Conservation (phyloP, 108 stramenopile genomes). For the Aurantiochytrium sp. region DNA sequence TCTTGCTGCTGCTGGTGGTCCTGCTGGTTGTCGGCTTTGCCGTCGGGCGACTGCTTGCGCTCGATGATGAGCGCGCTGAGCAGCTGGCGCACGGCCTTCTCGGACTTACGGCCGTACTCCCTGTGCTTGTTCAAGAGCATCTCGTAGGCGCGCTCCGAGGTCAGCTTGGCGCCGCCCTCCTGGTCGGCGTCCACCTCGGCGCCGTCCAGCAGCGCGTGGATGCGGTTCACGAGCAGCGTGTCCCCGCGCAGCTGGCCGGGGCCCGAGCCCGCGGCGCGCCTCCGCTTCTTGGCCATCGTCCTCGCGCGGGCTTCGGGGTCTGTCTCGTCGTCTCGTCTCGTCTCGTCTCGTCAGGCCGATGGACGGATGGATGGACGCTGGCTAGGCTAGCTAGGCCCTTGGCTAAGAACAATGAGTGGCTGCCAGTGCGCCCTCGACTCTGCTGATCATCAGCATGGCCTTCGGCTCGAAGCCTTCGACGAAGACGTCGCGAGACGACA, state of each 20-base stretch:
- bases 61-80: background rate
- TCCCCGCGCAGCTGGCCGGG: background rate
- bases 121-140: background rate
- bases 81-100: background rate
- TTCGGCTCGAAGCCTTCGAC: too few species aligned
- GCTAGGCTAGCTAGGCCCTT: too few species aligned
- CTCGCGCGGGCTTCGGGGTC: too few species aligned
- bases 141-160: background rate
- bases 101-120: slow-evolving; percentile 1
- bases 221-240: background rate
- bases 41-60: background rate
- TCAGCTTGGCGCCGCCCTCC: background rate
- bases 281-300: background rate
- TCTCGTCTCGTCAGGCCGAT: background rate
- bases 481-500: too few species aligned
- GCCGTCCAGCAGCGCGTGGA: background rate
- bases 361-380: background rate
- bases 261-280: background rate
- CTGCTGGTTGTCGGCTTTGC: background rate
- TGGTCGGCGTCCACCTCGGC: background rate
- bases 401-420: too few species aligned
- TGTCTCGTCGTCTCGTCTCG: too few species aligned
- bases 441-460: too few species aligned
- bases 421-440: too few species aligned
- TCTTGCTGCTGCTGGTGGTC: too few species aligned